These are phyloP conservation scores for Coffea eugenioides DNA, from an alignment of 257 asterid species.

Conservation along the genomic window DNA sequence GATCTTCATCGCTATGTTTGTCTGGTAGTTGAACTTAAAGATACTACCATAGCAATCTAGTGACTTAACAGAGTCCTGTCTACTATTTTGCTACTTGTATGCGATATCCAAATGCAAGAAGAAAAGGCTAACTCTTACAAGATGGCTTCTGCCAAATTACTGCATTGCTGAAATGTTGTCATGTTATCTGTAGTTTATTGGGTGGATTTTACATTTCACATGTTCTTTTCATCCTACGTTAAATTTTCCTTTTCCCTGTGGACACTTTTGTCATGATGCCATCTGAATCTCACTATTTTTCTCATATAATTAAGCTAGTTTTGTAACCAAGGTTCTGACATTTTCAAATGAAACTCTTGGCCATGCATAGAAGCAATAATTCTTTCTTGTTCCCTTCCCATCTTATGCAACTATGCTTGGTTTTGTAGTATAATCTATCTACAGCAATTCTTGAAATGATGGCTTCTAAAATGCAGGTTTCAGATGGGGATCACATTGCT, in stretches of 20 bases:
- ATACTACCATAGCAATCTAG: background rate
- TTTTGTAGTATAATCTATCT: background rate
- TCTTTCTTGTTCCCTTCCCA: background rate
- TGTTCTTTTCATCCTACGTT: background rate
- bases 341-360: background rate
- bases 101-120: background rate
- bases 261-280: background rate
- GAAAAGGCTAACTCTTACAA: background rate
- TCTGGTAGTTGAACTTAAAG: background rate
- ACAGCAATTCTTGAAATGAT: background rate
- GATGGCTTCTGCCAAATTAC: background rate
- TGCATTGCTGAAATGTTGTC: background rate
- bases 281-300: background rate
- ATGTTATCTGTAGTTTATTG: background rate
- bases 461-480: slow-evolving; percentile 50
- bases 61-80: too few species aligned
- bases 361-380: background rate
- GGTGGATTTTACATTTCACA: background rate
- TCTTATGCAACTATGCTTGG: background rate
- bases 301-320: background rate
- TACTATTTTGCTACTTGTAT: background rate
- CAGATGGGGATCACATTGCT: slow-evolving; percentile 88
- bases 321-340: background rate
- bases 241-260: background rate
- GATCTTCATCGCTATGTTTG: background rate